Evolutionary conservation across 345 rosid species (phyloP).

Genomic region (Alliaria petiolata): DNA sequence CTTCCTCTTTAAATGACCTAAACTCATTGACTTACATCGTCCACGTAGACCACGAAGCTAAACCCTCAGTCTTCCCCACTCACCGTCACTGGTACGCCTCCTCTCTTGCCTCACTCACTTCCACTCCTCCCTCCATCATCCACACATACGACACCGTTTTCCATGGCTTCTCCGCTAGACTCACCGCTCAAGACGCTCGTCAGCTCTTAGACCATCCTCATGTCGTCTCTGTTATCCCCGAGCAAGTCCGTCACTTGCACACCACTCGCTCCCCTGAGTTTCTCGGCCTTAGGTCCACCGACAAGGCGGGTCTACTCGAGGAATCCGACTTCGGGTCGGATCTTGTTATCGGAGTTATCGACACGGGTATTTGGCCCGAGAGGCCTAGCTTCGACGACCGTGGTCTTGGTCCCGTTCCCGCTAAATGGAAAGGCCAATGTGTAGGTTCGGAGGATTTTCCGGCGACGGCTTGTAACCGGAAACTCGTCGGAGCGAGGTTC

Average conservation of each 20-base stretch:
- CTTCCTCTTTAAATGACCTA: constrained; percentile 24
- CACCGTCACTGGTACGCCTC: constrained; percentile 89
- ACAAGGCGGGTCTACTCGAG: constrained; percentile 65
- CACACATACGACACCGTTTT: constrained; percentile 91
- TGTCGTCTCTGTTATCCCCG: constrained; percentile 65
- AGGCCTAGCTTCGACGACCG: constrained; percentile 79
- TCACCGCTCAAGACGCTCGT: constrained; percentile 47
- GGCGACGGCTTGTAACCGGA: constrained; percentile 53
- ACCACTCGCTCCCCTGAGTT: constrained; percentile 96
- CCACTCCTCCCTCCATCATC: constrained; percentile 39
- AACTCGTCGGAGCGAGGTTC: constrained; percentile 72
- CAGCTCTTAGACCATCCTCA: constrained; percentile 46
- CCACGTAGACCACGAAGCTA: constrained; percentile 51
- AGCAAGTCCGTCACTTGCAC: constrained; percentile 63
- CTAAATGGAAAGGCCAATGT: constrained; percentile 84
- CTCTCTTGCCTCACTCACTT: constrained; percentile 35
- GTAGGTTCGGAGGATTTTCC: constrained; percentile 40
- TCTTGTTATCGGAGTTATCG: constrained; percentile 83
- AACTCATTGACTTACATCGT: constrained; percentile 49
- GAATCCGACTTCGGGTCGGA: constrained; percentile 95
- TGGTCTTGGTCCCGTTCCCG: constrained; percentile 65
- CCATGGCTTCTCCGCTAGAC: constrained; percentile 83
- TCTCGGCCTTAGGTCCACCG: constrained; percentile 64
- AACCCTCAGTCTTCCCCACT: constrained; percentile 81
- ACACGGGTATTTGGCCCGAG: constrained; percentile 96